Evolutionary conservation across 2,329 filamentous ascomycete species (phyloP).

Genomic region (Fusarium pseudocircinatum): DNA sequence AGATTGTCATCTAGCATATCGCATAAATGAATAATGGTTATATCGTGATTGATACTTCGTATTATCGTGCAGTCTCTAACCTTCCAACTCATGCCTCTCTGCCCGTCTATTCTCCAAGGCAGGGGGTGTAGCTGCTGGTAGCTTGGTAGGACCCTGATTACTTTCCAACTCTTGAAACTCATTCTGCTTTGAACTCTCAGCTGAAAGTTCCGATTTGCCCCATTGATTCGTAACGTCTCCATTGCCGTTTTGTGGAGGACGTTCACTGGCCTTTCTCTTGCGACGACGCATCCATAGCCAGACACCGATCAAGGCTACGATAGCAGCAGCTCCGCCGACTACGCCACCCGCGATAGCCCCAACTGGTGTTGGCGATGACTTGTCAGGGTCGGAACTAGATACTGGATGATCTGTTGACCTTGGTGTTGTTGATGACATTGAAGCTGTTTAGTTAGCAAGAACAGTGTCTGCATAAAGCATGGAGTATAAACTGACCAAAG

Average conservation of each 20-base stretch:
- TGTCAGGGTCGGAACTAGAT: fast-evolving
- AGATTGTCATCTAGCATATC: too few species aligned
- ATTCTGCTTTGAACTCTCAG: fast-evolving
- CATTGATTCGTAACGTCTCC: fast-evolving
- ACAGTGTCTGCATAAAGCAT: fast-evolving
- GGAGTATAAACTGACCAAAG: neutral
- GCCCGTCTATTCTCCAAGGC: too few species aligned
- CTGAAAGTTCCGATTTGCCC: neutral
- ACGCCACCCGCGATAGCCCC: neutral
- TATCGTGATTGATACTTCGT: too few species aligned
- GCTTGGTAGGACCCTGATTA: fast-evolving
- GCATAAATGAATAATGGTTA: too few species aligned
- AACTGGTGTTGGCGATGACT: neutral
- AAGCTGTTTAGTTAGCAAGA: neutral
- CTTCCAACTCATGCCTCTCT: too few species aligned
- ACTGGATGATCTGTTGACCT: fast-evolving
- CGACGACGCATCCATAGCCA: neutral
- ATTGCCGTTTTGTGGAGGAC: fast-evolving
- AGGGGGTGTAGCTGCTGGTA: neutral
- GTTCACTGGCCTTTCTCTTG: neutral
- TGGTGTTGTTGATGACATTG: neutral
- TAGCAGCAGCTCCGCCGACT: neutral
- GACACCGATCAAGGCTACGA: neutral
- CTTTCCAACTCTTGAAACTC: neutral
- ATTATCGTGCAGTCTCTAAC: too few species aligned